These are phyloP conservation scores for Talaromyces sp. DNA, from an alignment of 2,329 filamentous ascomycete species.

Conservation along the genomic window DNA sequence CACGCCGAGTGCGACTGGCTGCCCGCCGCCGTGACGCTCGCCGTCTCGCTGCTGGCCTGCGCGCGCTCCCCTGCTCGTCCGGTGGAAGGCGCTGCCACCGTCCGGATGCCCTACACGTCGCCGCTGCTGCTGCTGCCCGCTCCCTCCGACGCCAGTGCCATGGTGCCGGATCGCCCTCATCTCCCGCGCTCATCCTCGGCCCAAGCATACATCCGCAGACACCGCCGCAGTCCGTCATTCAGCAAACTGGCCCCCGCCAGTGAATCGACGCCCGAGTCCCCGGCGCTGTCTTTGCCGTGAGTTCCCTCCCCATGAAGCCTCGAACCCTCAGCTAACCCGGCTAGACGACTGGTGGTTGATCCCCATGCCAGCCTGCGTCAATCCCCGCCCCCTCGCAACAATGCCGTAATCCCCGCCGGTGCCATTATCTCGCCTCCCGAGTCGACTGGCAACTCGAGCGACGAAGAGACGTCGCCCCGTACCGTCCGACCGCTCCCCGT, in stretches of 20 bases:
- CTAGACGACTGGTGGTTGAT: conserved; percentile 17
- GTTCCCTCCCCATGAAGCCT: too few species aligned
- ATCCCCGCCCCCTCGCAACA: conserved; percentile 75
- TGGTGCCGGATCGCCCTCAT: conserved; percentile 2
- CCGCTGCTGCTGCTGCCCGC: not conserved
- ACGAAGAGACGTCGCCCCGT: conserved; percentile 61
- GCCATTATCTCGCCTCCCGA: conserved; percentile 90
- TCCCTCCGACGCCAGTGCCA: not conserved
- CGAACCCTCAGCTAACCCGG: not conserved
- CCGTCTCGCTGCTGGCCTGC: not conserved
- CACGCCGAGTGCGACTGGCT: not conserved
- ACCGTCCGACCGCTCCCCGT: conserved; percentile 28
- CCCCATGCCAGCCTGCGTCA: conserved; percentile 64
- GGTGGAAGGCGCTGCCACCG: not conserved
- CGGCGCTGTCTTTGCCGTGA: not conserved
- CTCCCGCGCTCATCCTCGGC: conserved; percentile 42
- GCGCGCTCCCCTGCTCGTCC: not conserved
- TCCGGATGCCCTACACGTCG: conserved; percentile 11
- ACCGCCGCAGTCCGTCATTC: conserved; percentile 54
- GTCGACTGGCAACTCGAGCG: conserved; percentile 72
- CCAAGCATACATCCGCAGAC: conserved; percentile 56
- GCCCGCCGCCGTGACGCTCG: not conserved
- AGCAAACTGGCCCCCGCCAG: conserved; percentile 19
- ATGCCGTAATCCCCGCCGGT: conserved; percentile 71
- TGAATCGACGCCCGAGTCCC: not conserved